Evolutionary conservation across 305 asterid genomes (phyloP).

Genomic region (Fraxinus nigra): DNA sequence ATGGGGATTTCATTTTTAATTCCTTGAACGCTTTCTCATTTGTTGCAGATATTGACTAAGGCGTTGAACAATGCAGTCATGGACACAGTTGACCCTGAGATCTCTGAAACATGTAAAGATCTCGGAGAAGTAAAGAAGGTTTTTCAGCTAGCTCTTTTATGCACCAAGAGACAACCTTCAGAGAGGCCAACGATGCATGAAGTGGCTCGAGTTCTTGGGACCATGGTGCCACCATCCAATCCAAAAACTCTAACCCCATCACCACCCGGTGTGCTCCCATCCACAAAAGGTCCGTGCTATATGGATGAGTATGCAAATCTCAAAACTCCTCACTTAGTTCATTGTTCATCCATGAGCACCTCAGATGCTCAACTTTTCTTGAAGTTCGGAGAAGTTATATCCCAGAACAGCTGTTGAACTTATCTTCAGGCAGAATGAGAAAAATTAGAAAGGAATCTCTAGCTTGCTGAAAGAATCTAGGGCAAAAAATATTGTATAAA

Average conservation of each 20-base stretch:
- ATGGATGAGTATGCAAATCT: constrained; percentile 84
- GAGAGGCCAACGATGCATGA: constrained; percentile 96
- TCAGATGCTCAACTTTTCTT: constrained; percentile 70
- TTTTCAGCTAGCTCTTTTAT: constrained; percentile 82
- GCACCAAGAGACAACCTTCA: constrained; percentile 76
- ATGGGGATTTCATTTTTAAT: not conserved
- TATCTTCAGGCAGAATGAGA: not conserved
- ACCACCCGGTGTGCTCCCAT: constrained; percentile 28
- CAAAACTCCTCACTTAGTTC: constrained; percentile 78
- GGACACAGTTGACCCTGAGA: constrained; percentile 84
- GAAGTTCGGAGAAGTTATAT: constrained; percentile 47
- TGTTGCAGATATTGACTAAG: constrained; percentile 60
- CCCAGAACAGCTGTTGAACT: constrained; percentile 37
- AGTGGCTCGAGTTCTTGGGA: constrained; percentile 72
- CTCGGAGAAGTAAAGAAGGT: constrained; percentile 86
- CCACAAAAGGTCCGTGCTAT: constrained; percentile 60
- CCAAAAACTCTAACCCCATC: constrained; percentile 21
- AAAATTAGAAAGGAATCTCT: not conserved
- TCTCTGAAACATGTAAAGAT: constrained; percentile 71
- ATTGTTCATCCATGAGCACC: constrained; percentile 83
- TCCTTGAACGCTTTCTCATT: not conserved
- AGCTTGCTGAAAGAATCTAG: not conserved
- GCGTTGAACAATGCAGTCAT: constrained; percentile 80
- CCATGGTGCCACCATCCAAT: constrained; percentile 41
- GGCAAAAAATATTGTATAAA: constrained; percentile 21